A percentile compares a stretch with the other conserved stretches of the same genome.
These are phyloP conservation scores for Bipolaris gigantea DNA, from an alignment of 2,329 filamentous ascomycete genomes.

Conservation along the genomic window DNA sequence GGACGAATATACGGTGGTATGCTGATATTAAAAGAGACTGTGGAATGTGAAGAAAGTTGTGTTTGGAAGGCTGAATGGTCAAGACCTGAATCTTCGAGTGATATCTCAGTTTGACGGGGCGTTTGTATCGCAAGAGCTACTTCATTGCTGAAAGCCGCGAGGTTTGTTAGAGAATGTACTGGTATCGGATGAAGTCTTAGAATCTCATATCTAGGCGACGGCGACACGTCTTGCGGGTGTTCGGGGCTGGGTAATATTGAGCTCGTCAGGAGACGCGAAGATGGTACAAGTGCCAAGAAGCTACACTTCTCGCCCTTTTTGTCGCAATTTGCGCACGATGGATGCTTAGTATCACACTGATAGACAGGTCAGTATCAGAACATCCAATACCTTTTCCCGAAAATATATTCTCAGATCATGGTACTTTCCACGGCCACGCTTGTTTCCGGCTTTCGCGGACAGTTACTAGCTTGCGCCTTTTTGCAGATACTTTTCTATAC, in stretches of 20 bases:
- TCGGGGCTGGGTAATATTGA: conserved; percentile 12
- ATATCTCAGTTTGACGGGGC: conserved; percentile 15
- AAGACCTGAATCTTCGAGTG: conserved; percentile 1
- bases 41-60: neutral
- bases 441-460: neutral
- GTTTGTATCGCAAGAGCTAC: conserved; percentile 12
- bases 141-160: conserved; percentile 8
- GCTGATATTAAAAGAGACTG: conserved; percentile 10
- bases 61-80: neutral
- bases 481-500: neutral
- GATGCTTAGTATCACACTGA: conserved; percentile 41
- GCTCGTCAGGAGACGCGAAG: conserved; percentile 30
- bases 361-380: conserved; percentile 14
- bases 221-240: conserved; percentile 2
- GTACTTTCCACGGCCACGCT: neutral
- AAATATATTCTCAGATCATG: conserved; percentile 31
- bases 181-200: neutral
- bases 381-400: neutral
- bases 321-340: conserved; percentile 38
- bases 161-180: conserved; percentile 3
- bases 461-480: neutral
- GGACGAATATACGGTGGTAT: conserved; percentile 29
- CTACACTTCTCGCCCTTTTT: conserved; percentile 39
- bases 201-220: conserved; percentile 4
- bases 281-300: conserved; percentile 38